A percentile compares a stretch with the other conserved stretches of the same genome.
Evolutionary conservation across 495 filamentous ascomycete species (phyloP).

Genomic region (Penicillium dipodomyicola): DNA sequence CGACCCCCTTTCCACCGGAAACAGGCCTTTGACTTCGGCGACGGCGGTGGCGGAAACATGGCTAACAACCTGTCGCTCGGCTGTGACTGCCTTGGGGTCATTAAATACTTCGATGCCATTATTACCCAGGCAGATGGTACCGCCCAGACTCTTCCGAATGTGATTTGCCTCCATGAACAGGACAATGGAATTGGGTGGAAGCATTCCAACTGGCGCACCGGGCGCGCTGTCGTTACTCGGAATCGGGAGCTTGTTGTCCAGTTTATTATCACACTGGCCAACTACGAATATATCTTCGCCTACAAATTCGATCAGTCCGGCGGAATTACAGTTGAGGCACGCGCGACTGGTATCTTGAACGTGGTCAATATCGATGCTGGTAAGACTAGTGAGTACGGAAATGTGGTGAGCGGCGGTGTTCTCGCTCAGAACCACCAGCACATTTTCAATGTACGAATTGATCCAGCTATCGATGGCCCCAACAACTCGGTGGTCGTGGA

Average conservation of each 20-base stretch:
- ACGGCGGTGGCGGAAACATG: constrained; percentile 65
- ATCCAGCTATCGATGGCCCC: constrained; percentile 77
- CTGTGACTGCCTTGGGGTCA: constrained; percentile 68
- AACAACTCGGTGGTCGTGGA: constrained; percentile 69
- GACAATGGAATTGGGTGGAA: constrained; percentile 70
- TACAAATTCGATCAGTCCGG: constrained; percentile 89
- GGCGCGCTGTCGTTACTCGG: constrained; percentile 60
- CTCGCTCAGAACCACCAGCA: constrained; percentile 85
- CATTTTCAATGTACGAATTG: constrained; percentile 86
- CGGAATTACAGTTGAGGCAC: constrained; percentile 75
- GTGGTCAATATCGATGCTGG: constrained; percentile 79
- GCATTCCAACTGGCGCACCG: constrained; percentile 69
- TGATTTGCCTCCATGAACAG: constrained; percentile 70
- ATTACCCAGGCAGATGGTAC: constrained; percentile 55
- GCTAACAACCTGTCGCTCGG: constrained; percentile 70
- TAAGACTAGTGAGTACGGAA: constrained; percentile 64
- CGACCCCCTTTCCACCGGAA: constrained; percentile 68
- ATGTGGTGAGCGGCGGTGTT: constrained; percentile 82
- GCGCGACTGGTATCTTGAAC: constrained; percentile 84
- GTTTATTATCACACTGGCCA: constrained; percentile 76
- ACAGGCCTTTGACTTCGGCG: constrained; percentile 70
- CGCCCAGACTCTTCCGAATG: constrained; percentile 56
- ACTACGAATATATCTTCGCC: constrained; percentile 85
- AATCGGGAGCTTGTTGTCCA: constrained; percentile 65
- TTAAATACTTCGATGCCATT: constrained; percentile 64